Conservation (phyloP, 2,329 filamentous ascomycete species). For the Aspergillus niger region DNA sequence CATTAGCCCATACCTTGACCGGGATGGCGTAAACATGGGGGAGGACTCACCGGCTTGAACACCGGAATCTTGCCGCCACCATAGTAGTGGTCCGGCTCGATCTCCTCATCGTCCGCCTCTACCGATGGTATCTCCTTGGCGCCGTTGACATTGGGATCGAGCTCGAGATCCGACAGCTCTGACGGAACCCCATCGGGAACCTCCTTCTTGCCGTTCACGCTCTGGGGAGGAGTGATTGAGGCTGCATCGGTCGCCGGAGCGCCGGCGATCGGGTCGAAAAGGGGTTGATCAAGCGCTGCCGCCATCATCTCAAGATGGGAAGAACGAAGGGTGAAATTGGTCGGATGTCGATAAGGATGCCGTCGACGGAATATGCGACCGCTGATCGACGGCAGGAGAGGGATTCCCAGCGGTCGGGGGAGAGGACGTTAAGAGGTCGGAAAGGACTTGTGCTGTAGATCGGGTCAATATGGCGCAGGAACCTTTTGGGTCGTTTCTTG, state of each 20-base stretch:
- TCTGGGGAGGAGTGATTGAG: conserved; percentile 47
- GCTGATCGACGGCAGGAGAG: conserved; percentile 46
- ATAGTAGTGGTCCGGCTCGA: conserved; percentile 85
- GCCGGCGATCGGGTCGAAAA: conserved; percentile 28
- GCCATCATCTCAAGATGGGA: conserved; percentile 34
- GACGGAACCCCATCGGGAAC: conserved; percentile 43
- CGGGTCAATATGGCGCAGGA: conserved; percentile 11
- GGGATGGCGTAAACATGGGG: neutral
- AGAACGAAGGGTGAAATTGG: conserved; percentile 12
- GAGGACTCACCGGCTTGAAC: conserved; percentile 73
- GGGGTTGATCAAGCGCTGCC: conserved; percentile 35
- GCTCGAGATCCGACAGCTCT: conserved; percentile 46
- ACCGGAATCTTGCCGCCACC: conserved; percentile 81
- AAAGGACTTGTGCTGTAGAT: conserved; percentile 8
- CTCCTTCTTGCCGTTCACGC: conserved; percentile 48
- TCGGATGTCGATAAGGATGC: conserved; percentile 25
- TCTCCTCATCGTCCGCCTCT: conserved; percentile 71
- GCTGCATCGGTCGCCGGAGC: conserved; percentile 30
- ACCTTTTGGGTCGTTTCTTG: neutral
- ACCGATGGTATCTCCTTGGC: conserved; percentile 37
- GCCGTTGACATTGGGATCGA: conserved; percentile 34
- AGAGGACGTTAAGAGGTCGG: conserved; percentile 11
- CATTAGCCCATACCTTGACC: conserved; percentile 8
- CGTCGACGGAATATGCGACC: conserved; percentile 46
- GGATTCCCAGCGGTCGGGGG: conserved; percentile 47